Percentiles rank a stretch among this genome's conserved stretches.
phyloP scores from a whole-genome alignment of 257 asterid species.

The Capsicum pubescens region DNA sequence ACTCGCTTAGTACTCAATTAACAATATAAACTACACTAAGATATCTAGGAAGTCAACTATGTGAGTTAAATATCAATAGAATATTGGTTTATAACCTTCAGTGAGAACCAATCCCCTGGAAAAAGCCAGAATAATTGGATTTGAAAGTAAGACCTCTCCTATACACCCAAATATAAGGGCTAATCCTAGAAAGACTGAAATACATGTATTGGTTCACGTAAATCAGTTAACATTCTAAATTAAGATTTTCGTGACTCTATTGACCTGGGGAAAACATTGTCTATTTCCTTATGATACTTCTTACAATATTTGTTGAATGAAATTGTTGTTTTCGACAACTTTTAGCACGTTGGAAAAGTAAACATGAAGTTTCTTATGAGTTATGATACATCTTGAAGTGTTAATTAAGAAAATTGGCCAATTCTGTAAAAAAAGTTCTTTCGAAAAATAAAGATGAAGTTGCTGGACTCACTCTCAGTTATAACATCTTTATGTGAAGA shows the following conservation, averaged over 20 bases:
- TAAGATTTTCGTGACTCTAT: background rate
- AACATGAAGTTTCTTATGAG: background rate
- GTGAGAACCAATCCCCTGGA: background rate
- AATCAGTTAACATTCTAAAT: background rate
- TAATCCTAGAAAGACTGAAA: constrained; percentile 5
- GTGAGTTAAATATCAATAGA: background rate
- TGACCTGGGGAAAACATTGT: background rate
- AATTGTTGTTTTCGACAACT: background rate
- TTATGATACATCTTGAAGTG: background rate
- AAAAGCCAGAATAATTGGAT: constrained; percentile 16
- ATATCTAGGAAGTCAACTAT: constrained; percentile 12
- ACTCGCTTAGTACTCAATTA: background rate
- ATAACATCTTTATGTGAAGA: background rate
- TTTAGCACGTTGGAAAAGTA: background rate
- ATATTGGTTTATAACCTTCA: background rate
- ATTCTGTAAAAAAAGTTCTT: background rate
- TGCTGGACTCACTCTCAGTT: constrained; percentile 1
- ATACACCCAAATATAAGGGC: background rate
- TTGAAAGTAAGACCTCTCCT: constrained; percentile 19
- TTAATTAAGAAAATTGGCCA: background rate
- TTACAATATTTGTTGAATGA: background rate
- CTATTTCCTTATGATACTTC: background rate
- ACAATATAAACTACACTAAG: background rate
- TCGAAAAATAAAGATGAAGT: constrained; percentile 15
- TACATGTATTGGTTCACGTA: background rate